Evolutionary conservation across 139 green algal genomes (phyloP), one percentile per base, ranked within the genome.

Genomic region (Penium margaritaceum): DNA sequence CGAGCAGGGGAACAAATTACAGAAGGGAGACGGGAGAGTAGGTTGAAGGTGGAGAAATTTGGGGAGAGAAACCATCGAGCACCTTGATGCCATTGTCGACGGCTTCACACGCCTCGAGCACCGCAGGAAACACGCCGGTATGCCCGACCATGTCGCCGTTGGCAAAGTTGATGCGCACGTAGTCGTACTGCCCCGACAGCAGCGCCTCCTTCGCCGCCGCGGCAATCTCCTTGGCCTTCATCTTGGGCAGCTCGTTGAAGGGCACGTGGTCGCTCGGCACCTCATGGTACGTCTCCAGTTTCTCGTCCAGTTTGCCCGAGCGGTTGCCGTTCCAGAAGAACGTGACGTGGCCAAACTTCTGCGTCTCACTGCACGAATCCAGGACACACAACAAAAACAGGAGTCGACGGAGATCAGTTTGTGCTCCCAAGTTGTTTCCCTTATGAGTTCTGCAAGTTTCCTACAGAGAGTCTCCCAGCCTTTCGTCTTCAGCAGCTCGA

Each of bases 291-390:
- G 89, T 95, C 85, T 97, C 92, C 61, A 93, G 67, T 19, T 88
- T 83, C 67, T 89, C 84, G 65, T 97, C 83, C 70, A 97, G 93
- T 82, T 95, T 96, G 19, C 92, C 92, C 4, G 82, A 91, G 63
- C 92, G 87, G 88, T 97, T 97, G 78, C 92, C 92, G 77, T 97
- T 97, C 92, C 92, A 97, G 86, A 97, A 97, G 85, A 97, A 97
- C 1, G 92, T 97, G 32, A 85, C 87, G 74, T n/a, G n/a, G n/a
- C n/a, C n/a, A n/a, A n/a, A n/a, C n/a, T n/a, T n/a, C n/a, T n/a
- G n/a, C n/a, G n/a, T n/a, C n/a, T n/a, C n/a, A n/a, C n/a, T n/a
- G n/a, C n/a, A n/a, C n/a, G n/a, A n/a, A n/a, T n/a, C n/a, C n/a
- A n/a, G n/a, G n/a, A n/a, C n/a, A n/a, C n/a, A n/a, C n/a, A n/a